phyloP scores from a whole-genome alignment of 495 filamentous ascomycete genomes.

The Aspergillus campestris region DNA sequence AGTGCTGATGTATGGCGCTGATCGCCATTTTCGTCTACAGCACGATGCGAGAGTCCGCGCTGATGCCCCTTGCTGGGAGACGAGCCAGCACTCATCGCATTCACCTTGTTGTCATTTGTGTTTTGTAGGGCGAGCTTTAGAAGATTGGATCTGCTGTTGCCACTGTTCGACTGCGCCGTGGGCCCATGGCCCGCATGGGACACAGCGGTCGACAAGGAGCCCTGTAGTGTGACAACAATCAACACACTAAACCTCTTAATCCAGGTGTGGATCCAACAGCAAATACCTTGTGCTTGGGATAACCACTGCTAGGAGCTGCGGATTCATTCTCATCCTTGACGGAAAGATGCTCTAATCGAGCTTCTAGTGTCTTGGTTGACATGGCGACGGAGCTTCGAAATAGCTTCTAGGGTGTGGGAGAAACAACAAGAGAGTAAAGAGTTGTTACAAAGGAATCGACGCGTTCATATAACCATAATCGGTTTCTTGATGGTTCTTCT shows the following conservation, averaged over 20 bases:
- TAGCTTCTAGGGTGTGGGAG: background rate
- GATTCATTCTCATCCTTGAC: slow-evolving; percentile 74
- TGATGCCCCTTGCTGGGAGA: slow-evolving; percentile 29
- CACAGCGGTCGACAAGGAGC: slow-evolving; percentile 42
- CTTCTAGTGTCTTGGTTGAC: slow-evolving; percentile 58
- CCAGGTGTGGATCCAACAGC: background rate
- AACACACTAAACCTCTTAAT: slow-evolving; percentile 11
- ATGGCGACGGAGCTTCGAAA: slow-evolving; percentile 20
- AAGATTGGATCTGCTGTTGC: slow-evolving; percentile 58
- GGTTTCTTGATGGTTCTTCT: too few relatives aligned
- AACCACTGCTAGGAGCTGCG: slow-evolving; percentile 35
- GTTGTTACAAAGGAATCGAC: too few relatives aligned
- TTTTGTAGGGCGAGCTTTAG: slow-evolving; percentile 79
- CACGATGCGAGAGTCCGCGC: slow-evolving; percentile 32
- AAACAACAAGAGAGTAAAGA: background rate
- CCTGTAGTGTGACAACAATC: slow-evolving; percentile 16
- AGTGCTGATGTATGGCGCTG: slow-evolving; percentile 46
- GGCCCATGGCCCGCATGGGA: slow-evolving; percentile 46
- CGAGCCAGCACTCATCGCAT: slow-evolving; percentile 30
- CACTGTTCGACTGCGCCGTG: slow-evolving; percentile 44
- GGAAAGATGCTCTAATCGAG: slow-evolving; percentile 73
- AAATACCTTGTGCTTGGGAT: slow-evolving; percentile 62
- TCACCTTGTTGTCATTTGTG: slow-evolving; percentile 48
- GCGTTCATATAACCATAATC: too few relatives aligned
- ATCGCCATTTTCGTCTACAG: slow-evolving; percentile 47